phyloP scores from a whole-genome alignment of 805 yeast genomes.

The Ogataea trehalophila region DNA sequence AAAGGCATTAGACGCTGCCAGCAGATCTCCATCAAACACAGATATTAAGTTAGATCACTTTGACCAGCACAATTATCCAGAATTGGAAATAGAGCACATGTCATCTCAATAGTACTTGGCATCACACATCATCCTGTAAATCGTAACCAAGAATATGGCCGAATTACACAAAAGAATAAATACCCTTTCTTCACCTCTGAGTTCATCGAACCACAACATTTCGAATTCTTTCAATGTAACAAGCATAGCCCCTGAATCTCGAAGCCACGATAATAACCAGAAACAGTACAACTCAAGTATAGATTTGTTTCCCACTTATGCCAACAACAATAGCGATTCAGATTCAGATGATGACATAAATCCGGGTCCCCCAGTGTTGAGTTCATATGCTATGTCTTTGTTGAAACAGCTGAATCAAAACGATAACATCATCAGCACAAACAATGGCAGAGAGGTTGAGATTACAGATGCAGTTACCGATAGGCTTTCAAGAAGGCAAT shows the following conservation, averaged over 20 bases:
- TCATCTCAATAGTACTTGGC: too few relatives aligned
- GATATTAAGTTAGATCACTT: too few relatives aligned
- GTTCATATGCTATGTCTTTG: conserved; percentile 48
- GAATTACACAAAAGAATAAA: conserved; percentile 20
- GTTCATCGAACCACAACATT: conserved; percentile 5
- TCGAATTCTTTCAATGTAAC: conserved; percentile 16
- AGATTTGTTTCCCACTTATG: not conserved
- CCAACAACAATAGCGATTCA: not conserved
- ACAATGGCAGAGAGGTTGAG: not conserved
- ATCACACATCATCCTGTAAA: too few relatives aligned
- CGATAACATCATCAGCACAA: not conserved
- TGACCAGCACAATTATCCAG: too few relatives aligned
- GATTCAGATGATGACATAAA: conserved; percentile 30
- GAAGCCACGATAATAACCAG: conserved; percentile 1
- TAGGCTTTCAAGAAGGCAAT: conserved; percentile 1
- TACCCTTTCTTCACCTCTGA: conserved; percentile 15
- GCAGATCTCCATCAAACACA: too few relatives aligned
- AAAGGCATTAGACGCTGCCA: too few relatives aligned
- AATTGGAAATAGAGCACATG: too few relatives aligned
- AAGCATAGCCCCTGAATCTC: conserved; percentile 15
- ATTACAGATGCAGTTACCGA: too few relatives aligned
- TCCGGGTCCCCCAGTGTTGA: conserved; percentile 47
- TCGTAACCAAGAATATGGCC: conserved; percentile 11
- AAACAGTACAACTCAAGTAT: not conserved
- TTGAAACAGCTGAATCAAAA: conserved; percentile 32